Percentiles rank a stretch among this genome's conserved stretches.
Evolutionary conservation across 139 green algal species (phyloP).

Genomic region (Haematococcus lacustris): DNA sequence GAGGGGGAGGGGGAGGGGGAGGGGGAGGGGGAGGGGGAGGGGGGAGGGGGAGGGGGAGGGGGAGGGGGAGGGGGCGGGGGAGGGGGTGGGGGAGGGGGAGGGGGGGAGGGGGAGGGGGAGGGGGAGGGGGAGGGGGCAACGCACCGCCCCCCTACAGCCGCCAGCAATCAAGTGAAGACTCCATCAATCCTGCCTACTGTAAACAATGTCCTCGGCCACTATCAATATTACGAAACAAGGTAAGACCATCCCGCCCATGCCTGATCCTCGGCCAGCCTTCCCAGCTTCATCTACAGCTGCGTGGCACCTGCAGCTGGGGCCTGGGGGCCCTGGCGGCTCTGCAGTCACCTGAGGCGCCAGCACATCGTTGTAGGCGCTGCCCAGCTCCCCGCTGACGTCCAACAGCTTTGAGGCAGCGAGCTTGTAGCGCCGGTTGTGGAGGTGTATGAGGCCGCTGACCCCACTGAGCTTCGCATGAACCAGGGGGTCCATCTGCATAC

Average conservation of each 20-base stretch:
- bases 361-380: conserved; percentile 66
- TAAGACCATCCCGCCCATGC: background rate
- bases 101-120: background rate
- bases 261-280: background rate
- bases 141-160: background rate
- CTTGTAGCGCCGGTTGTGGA: conserved; percentile 73
- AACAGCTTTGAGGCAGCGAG: conserved; percentile 4
- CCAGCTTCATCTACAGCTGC: background rate
- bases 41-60: background rate
- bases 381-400: conserved; percentile 62
- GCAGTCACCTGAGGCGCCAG: conserved; percentile 42
- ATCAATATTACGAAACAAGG: background rate
- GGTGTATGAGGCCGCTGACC: conserved; percentile 47
- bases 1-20: background rate
- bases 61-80: background rate
- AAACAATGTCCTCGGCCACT: background rate
- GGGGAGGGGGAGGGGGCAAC: background rate
- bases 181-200: background rate
- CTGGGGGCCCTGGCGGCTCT: no score
- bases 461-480: conserved; percentile 51
- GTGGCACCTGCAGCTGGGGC: background rate
- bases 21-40: background rate
- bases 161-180: background rate
- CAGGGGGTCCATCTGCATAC: conserved; percentile 32
- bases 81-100: background rate